A percentile compares a stretch with the other conserved stretches of the same genome.
Evolutionary conservation across 768 basidiomycete genomes (phyloP).

Genomic region (Mycena polygramma): DNA sequence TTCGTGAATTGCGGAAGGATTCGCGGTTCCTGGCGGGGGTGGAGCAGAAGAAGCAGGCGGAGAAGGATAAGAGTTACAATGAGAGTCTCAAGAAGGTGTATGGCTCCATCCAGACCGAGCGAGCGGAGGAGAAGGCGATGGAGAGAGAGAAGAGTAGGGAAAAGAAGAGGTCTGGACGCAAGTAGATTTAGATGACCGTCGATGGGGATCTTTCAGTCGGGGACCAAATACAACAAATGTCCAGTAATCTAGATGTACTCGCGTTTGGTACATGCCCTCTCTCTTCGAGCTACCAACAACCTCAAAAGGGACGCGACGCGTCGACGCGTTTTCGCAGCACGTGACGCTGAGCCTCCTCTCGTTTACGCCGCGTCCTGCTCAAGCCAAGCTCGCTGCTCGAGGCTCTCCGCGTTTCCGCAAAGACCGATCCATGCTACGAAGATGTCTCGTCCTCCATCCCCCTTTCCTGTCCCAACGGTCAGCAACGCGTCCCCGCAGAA

Average conservation of each 20-base stretch:
- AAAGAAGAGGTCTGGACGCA: slow-evolving; percentile 82
- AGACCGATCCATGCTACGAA: background rate
- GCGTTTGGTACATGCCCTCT: too few relatives aligned
- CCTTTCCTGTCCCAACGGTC: slow-evolving; percentile 48
- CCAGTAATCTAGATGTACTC: background rate
- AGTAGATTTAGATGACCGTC: slow-evolving; percentile 51
- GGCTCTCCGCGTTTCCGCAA: too few relatives aligned
- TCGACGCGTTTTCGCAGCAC: background rate
- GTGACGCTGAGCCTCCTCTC: background rate
- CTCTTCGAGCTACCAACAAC: too few relatives aligned
- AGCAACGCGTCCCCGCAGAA: slow-evolving; percentile 51
- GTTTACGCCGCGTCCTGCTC: too few relatives aligned
- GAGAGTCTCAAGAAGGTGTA: slow-evolving; percentile 87
- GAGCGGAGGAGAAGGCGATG: slow-evolving; percentile 95
- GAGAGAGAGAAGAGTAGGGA: slow-evolving; percentile 85
- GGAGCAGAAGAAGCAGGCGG: slow-evolving; percentile 84
- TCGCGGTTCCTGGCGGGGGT: slow-evolving; percentile 92
- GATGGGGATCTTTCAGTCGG: background rate
- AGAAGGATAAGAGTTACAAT: slow-evolving; percentile 87
- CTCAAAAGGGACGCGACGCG: too few relatives aligned
- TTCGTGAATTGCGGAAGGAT: slow-evolving; percentile 96
- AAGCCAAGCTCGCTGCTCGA: too few relatives aligned
- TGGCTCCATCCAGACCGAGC: slow-evolving; percentile 83
- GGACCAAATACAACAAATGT: background rate
- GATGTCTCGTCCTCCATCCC: slow-evolving; percentile 42